Evolutionary conservation across 2,329 filamentous ascomycete species (phyloP).

Genomic region (Ophiostoma himal-ulmi): DNA sequence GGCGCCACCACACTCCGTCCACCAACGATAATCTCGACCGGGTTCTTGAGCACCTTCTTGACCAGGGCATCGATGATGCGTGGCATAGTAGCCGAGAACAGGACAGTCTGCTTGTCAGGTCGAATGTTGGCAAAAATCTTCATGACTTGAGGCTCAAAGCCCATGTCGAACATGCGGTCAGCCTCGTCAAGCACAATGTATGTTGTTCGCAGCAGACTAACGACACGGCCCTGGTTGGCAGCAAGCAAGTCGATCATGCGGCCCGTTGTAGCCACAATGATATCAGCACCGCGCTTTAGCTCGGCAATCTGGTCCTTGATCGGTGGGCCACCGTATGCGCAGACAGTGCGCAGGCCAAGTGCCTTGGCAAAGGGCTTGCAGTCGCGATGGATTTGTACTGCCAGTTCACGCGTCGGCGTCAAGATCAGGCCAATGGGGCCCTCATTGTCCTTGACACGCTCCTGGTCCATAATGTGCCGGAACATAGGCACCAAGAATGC

Average conservation of each 20-base stretch:
- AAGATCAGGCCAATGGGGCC: conserved; percentile 85
- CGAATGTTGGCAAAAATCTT: conserved; percentile 90
- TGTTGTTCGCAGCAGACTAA: conserved; percentile 80
- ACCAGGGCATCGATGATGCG: conserved; percentile 86
- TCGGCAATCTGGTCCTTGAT: conserved; percentile 98
- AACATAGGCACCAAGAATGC: conserved; percentile 97
- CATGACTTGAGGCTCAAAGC: conserved; percentile 96
- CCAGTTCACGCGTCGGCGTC: conserved; percentile 89
- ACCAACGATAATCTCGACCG: conserved; percentile 88
- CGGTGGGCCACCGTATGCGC: conserved; percentile 88
- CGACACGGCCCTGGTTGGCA: conserved; percentile 89
- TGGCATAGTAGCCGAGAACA: conserved; percentile 96
- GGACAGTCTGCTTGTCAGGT: conserved; percentile 84
- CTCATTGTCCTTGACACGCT: conserved; percentile 72
- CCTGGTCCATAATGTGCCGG: conserved; percentile 92
- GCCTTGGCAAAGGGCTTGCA: conserved; percentile 91
- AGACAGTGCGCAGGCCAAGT: conserved; percentile 77
- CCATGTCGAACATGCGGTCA: conserved; percentile 99
- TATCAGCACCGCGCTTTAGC: conserved; percentile 88
- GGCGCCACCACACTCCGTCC: conserved; percentile 80
- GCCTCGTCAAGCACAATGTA: conserved; percentile 96
- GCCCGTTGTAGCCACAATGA: conserved; percentile 90
- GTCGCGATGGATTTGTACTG: conserved; percentile 88
- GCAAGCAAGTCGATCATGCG: conserved; percentile 92
- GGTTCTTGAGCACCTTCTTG: conserved; percentile 77